Conservation (phyloP, 208 protist species). For the Wallacemonas rigidus region DNA sequence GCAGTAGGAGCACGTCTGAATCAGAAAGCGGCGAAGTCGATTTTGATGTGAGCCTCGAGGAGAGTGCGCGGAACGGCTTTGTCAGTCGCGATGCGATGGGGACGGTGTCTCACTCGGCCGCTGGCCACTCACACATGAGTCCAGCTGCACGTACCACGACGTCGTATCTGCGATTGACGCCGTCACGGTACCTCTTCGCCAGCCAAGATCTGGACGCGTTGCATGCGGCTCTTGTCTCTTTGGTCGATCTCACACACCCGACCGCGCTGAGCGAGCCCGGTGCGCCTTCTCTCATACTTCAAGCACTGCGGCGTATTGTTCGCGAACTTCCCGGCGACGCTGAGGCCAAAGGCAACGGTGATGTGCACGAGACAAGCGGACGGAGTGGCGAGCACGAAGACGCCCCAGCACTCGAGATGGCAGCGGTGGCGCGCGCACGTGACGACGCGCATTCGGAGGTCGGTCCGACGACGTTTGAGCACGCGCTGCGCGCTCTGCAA, state of each 20-base stretch:
- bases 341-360: background rate
- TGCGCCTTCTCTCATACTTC: background rate
- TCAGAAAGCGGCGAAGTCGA: too few species aligned
- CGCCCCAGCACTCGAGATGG: background rate
- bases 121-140: too few species aligned
- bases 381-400: background rate
- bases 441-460: too few species aligned
- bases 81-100: too few species aligned
- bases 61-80: too few species aligned
- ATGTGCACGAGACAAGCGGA: background rate
- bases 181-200: constrained; percentile 1
- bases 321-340: background rate
- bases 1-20: too few species aligned
- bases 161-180: background rate
- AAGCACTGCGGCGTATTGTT: constrained; percentile 19
- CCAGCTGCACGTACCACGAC: background rate
- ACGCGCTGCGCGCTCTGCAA: constrained; percentile 16
- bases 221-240: constrained; percentile 8
- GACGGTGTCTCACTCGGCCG: too few species aligned
- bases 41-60: too few species aligned
- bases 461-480: constrained; percentile 21
- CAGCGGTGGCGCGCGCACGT: too few species aligned
- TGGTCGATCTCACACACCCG: constrained; percentile 22
- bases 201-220: constrained; percentile 21
- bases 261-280: background rate